Percentiles rank a stretch among this genome's conserved stretches.
phyloP scores from a whole-genome alignment of 2,329 filamentous ascomycete genomes.

The Magnaporthales sp. region DNA sequence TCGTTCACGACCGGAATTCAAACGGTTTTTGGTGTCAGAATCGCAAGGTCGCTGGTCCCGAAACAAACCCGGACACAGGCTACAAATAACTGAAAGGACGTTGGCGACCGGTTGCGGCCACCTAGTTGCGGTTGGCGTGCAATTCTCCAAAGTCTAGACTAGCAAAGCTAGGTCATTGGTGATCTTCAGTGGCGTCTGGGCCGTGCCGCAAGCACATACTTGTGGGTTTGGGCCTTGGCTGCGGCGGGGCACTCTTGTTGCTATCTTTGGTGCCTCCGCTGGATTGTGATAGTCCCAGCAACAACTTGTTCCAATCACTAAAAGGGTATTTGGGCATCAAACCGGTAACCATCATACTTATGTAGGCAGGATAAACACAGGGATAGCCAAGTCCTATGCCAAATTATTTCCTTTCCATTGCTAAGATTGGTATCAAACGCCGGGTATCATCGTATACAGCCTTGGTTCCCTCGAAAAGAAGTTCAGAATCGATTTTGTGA shows the following conservation, averaged over 20 bases:
- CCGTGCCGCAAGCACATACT: neutral
- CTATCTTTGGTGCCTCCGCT: neutral
- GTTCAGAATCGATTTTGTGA: neutral
- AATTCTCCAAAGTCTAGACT: neutral
- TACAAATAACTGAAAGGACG: neutral
- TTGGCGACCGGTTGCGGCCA: neutral
- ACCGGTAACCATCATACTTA: neutral
- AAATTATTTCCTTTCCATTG: neutral
- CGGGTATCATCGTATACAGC: neutral
- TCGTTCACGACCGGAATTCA: neutral
- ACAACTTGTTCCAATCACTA: neutral
- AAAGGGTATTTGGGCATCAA: neutral
- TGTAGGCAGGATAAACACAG: neutral
- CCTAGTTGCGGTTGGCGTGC: neutral
- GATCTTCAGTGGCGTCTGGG: neutral
- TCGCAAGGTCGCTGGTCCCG: neutral
- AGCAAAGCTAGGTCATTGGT: too few relatives aligned
- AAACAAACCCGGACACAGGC: neutral
- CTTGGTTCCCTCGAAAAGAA: neutral
- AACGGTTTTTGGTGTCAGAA: neutral
- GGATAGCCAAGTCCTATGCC: neutral
- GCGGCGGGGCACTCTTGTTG: neutral
- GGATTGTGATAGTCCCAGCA: neutral
- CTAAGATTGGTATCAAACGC: neutral
- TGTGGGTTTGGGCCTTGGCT: neutral